Base-by-base conservation (phyloP, 2,329 filamentous ascomycete genomes). In the Epichloe uncinata region DNA sequence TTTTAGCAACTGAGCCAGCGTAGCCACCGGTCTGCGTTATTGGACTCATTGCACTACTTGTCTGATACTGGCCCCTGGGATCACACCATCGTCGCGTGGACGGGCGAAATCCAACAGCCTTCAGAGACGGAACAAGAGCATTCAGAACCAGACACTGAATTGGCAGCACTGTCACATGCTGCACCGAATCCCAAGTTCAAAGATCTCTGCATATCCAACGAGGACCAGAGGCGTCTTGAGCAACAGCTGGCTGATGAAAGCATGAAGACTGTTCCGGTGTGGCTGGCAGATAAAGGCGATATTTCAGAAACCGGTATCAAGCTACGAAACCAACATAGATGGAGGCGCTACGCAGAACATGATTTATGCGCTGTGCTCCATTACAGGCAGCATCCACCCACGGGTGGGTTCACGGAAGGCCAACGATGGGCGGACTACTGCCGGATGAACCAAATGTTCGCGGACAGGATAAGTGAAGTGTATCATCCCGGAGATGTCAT, bases 401-500 rank as follows among this genome's bases (percentile, higher is more conserved):
- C 82, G 13, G 86, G 95, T 63, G 89, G 88, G 30, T 80, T 84
- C 56, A 79, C 80, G 12, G 86, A 91, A 63, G 81, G 85, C 44
- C 75, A 83, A 44, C 82, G 88, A 58, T 97, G 90, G 90, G 80
- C 84, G n/a, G 88, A 96, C 67, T 96, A 95, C 68, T 84, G 87
- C 65, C 83, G 84, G 43, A 84, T 95, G 79, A 97, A 96, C 69
- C 83, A 87, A 62, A 81, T 87, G 53, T 96, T 96, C 60, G 90
- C 90, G 50, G 84, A 95, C 63, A 81, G 82, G 55, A 95, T 97
- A 58, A 73, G 91, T 53, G 81, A 90, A 61, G 75, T 84, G 48
- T 96, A 96, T 73, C 87, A 87, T 64, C 87, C 89, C 0, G 91
- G 91, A 41, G 91, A 97, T 64, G 81, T 95, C 48, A 80, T 97